Conservation (phyloP, 2,329 filamentous ascomycete species). For the Cercospora sp. region DNA sequence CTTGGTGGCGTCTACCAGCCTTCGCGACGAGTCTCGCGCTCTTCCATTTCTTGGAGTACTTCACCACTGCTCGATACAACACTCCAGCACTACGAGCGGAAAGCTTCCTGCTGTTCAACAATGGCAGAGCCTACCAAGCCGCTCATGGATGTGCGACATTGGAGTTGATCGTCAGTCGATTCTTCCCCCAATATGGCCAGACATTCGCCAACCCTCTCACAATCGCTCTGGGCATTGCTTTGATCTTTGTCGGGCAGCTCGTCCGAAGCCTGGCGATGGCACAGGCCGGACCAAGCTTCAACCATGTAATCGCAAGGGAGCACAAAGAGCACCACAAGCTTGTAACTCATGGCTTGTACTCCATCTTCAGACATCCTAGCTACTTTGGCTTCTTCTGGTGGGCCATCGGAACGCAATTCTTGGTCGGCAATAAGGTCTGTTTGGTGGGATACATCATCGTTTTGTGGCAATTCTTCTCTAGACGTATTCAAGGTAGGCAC, state of each 20-base stretch:
- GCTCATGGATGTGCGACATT: conserved; percentile 74
- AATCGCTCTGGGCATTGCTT: conserved; percentile 57
- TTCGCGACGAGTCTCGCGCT: conserved; percentile 68
- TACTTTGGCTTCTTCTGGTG: conserved; percentile 99
- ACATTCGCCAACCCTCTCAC: conserved; percentile 53
- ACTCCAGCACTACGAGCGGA: conserved; percentile 68
- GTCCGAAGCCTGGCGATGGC: conserved; percentile 83
- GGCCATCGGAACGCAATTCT: conserved; percentile 89
- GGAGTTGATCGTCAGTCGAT: conserved; percentile 66
- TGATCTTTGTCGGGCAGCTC: conserved; percentile 70
- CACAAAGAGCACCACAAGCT: conserved; percentile 72
- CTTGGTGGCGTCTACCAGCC: conserved; percentile 58
- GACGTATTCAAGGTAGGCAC: conserved; percentile 62
- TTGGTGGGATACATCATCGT: conserved; percentile 71
- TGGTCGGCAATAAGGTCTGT: conserved; percentile 81
- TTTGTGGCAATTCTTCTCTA: conserved; percentile 82
- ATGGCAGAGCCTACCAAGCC: conserved; percentile 80
- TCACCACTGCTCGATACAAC: conserved; percentile 82
- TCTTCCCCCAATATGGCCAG: conserved; percentile 29
- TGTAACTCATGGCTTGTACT: conserved; percentile 82
- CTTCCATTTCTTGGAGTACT: conserved; percentile 98
- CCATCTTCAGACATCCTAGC: conserved; percentile 74
- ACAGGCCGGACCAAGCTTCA: conserved; percentile 87
- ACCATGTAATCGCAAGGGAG: conserved; percentile 72
- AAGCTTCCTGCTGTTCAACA: conserved; percentile 80